Conservation (phyloP, 495 filamentous ascomycete genomes). For the Aspergillus egyptiacus region DNA sequence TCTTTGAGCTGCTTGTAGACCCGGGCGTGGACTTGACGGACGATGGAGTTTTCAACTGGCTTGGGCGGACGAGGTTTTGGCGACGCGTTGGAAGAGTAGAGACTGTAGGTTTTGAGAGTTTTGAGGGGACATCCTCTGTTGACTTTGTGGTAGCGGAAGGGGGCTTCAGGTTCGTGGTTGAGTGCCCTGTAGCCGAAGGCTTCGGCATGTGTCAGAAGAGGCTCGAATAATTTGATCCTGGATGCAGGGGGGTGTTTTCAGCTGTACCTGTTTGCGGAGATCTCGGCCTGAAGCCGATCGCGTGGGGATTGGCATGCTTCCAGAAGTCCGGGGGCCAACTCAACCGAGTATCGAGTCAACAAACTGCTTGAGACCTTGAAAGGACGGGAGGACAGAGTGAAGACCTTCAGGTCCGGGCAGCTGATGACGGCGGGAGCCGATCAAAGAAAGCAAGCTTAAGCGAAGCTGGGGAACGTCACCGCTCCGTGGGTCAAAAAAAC, state of each 20-base stretch:
- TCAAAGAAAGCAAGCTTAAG: too few species aligned
- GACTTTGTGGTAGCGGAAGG: conserved; percentile 5
- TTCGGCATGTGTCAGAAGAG: conserved; percentile 18
- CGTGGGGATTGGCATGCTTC: conserved; percentile 39
- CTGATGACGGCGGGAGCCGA: background rate
- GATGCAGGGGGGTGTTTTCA: conserved; percentile 16
- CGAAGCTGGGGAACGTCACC: background rate
- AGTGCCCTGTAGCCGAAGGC: conserved; percentile 26
- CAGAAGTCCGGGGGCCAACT: conserved; percentile 2
- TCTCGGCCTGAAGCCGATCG: conserved; percentile 35
- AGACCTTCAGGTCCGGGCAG: background rate
- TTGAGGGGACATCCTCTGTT: background rate
- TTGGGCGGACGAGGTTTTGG: conserved; percentile 32
- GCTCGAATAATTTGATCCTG: conserved; percentile 10
- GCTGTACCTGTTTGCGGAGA: conserved; percentile 35
- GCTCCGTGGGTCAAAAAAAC: too few species aligned
- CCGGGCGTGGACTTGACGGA: conserved; percentile 12
- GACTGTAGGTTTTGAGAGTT: background rate
- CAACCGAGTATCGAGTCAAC: background rate
- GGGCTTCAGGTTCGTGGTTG: conserved; percentile 17
- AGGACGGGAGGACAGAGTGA: background rate
- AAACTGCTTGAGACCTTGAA: background rate
- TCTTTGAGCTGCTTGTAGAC: conserved; percentile 16
- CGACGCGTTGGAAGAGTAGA: conserved; percentile 22
- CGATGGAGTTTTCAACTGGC: conserved; percentile 19